Base-by-base conservation (phyloP, 2,329 filamentous ascomycete species). In the Cladosporium halotolerans region DNA sequence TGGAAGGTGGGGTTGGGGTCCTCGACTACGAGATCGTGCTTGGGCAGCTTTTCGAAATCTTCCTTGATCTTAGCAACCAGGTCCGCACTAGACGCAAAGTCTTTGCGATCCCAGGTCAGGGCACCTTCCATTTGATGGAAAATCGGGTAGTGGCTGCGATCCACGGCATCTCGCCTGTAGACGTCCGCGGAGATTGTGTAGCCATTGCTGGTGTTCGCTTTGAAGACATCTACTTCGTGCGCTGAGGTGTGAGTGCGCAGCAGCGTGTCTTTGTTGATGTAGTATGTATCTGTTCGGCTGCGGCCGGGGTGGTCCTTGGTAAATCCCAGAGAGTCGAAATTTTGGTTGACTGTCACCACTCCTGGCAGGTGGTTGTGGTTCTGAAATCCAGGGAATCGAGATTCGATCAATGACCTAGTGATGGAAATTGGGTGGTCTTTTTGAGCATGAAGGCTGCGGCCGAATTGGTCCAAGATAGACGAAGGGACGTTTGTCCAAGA, bases 121-220 rank as follows among this genome's bases (percentile, higher is more conserved):
- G 92, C 92, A 10, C 90, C 92, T 70, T 99, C 93, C 91, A 97
- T 97, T 73, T 99, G 93, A 72, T 99, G 93, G 71, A 99, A 99
- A 55, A 95, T 83, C 0, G 93, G 93, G 72, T 97, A 97, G 72
- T 99, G 93, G 62, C 86, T 93, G 53, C 88, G 83, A 72, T 99
- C 93, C 65, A 99, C 86, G 53, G 92, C 91, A 79, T 99, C 93
- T 59, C 93, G 81, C 41, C 93, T 83, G 71, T 97, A 99, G 14
- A 99, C 93, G 69, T 99, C 93, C 19, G 92, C 93, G 55, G 86
- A 87, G 67, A 99, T 88, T 33, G 95, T 86, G 68, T 90, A 99
- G 3, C 92, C 93, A 36, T 84, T 79, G 62, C 80, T 86, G 60
- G 80, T 72, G 71, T 90, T 83, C 55, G 80, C 76, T 60, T 84